Evolutionary conservation across 1,139 yeast genomes (phyloP).

Genomic region (Saccharomyces hybrid): DNA sequence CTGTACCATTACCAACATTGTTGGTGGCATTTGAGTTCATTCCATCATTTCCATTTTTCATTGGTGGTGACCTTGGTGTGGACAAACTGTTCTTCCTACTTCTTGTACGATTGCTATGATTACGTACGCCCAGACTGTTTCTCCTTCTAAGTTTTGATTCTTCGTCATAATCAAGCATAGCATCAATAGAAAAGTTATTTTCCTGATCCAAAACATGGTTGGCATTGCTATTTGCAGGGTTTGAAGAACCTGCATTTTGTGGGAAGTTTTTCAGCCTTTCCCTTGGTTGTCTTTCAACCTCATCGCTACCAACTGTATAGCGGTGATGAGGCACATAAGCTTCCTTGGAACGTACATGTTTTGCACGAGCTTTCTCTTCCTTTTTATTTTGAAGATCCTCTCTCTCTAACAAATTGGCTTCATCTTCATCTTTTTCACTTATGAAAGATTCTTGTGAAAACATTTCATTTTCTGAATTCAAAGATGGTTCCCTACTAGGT

Average conservation of each 20-base stretch:
- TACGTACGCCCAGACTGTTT: conserved; percentile 1
- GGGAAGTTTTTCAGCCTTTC: conserved; percentile 6
- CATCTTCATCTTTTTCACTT: conserved; percentile 16
- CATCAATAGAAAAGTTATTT: conserved; percentile 14
- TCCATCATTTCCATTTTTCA: conserved; percentile 5
- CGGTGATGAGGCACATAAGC: conserved; percentile 1
- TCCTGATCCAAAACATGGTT: conserved; percentile 3
- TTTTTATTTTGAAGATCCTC: background rate
- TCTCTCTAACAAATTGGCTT: conserved; percentile 1
- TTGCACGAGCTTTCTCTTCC: background rate
- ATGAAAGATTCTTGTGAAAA: conserved; percentile 14
- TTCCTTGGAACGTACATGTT: background rate
- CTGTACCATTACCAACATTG: conserved; percentile 1
- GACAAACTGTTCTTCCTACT: conserved; percentile 3
- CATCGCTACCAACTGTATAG: background rate
- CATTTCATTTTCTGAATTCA: conserved; percentile 11
- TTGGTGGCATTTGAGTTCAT: conserved; percentile 6
- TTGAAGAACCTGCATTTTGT: conserved; percentile 3
- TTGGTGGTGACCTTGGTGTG: conserved; percentile 7
- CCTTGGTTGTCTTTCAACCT: conserved; percentile 1
- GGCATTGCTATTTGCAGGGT: background rate
- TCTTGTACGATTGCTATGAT: conserved; percentile 2
- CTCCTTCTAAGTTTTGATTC: conserved; percentile 1
- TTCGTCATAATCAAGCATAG: conserved; percentile 13
- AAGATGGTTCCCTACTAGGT: conserved; percentile 11